Evolutionary conservation across 75 land plant species (phyloP).

Genomic region (Pinus taeda): DNA sequence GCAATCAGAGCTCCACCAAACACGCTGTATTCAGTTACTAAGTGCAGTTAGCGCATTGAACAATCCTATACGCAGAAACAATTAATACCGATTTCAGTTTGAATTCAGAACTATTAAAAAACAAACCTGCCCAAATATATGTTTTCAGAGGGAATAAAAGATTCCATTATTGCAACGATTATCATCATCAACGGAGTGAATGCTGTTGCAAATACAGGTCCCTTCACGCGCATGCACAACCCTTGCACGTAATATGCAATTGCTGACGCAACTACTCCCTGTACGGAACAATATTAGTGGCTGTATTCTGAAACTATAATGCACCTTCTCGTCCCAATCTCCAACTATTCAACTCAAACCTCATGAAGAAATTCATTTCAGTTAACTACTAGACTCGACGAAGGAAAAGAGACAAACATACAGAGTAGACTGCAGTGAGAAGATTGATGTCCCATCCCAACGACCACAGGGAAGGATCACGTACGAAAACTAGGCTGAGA

Average conservation of each 20-base stretch:
- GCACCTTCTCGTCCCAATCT: too few species aligned
- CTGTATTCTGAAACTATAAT: too few species aligned
- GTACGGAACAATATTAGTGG: background rate
- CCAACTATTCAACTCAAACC: background rate
- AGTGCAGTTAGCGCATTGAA: too few species aligned
- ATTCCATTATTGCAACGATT: constrained; percentile 63
- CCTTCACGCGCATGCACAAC: constrained; percentile 43
- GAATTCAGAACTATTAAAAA: background rate
- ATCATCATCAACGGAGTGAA: constrained; percentile 70
- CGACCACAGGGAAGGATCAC: constrained; percentile 17
- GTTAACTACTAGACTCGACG: background rate
- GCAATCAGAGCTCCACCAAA: background rate
- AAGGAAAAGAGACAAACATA: constrained; percentile 13
- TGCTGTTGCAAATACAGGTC: constrained; percentile 66
- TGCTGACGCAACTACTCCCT: constrained; percentile 60
- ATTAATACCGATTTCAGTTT: too few species aligned
- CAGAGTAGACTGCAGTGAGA: constrained; percentile 36
- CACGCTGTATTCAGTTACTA: background rate
- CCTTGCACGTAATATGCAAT: constrained; percentile 65
- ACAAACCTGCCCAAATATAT: constrained; percentile 61
- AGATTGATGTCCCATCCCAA: constrained; percentile 30
- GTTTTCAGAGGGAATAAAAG: constrained; percentile 51
- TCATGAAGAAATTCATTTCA: background rate
- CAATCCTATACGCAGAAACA: too few species aligned
- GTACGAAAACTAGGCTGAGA: constrained; percentile 20